These are phyloP conservation scores for Thelonectria blattea DNA, from an alignment of 2,329 filamentous ascomycete genomes.

Conservation along the genomic window DNA sequence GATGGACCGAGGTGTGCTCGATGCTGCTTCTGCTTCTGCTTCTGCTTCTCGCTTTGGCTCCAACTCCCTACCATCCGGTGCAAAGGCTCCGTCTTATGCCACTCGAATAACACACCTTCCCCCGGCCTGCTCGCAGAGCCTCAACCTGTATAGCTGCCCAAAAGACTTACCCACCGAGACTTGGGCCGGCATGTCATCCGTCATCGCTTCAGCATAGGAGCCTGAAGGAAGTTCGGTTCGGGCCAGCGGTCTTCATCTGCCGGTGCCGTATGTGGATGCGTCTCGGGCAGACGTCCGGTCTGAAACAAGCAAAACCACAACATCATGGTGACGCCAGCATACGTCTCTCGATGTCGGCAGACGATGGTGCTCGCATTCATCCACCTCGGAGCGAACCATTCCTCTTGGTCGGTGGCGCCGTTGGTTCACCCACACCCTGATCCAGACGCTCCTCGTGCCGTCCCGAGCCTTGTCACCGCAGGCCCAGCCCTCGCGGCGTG, in stretches of 20 bases:
- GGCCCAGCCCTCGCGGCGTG: background rate
- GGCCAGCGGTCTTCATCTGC: slow-evolving; percentile 17
- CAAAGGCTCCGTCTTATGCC: slow-evolving; percentile 28
- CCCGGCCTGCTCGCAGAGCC: slow-evolving; percentile 26
- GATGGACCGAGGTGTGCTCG: background rate
- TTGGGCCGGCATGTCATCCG: slow-evolving; percentile 34
- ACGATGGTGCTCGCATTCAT: background rate
- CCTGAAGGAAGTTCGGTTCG: slow-evolving; percentile 7
- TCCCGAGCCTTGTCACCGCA: slow-evolving; percentile 13
- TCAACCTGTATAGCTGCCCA: slow-evolving; percentile 36
- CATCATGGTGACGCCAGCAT: slow-evolving; percentile 30
- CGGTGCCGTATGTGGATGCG: slow-evolving; percentile 16
- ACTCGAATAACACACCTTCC: slow-evolving; percentile 1
- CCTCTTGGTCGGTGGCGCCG: slow-evolving; percentile 1
- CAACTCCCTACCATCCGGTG: slow-evolving; percentile 11
- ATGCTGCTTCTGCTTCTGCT: background rate
- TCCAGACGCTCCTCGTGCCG: slow-evolving; percentile 11
- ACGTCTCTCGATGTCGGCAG: slow-evolving; percentile 19
- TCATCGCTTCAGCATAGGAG: slow-evolving; percentile 9
- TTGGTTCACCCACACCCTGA: background rate
- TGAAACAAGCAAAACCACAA: slow-evolving; percentile 15
- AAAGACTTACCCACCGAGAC: slow-evolving; percentile 20
- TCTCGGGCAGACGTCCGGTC: slow-evolving; percentile 15
- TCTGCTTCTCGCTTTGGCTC: too few relatives aligned
- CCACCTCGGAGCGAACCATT: background rate